Percentiles rank a stretch among this genome's conserved stretches.
Evolutionary conservation across 2,329 filamentous ascomycete species (phyloP).

Genomic region (Macrophomina phaseolina): DNA sequence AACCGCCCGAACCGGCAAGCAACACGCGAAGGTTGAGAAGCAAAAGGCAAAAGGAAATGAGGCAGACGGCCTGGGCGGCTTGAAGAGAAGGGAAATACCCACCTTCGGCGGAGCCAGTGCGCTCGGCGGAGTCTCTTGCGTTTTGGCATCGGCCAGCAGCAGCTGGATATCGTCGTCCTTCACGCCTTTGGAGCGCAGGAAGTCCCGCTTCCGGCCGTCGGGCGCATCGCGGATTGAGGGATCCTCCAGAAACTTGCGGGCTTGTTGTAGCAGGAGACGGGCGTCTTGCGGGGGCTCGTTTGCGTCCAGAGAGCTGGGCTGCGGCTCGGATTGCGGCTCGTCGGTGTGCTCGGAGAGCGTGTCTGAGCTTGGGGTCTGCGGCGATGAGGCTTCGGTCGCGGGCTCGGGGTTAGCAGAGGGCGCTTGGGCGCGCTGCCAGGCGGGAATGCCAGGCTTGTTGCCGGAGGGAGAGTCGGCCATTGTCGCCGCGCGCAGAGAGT

Average conservation of each 20-base stretch:
- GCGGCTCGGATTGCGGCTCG: slow-evolving; percentile 29
- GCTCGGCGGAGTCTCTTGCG: slow-evolving; percentile 28
- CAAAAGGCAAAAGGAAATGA: background rate
- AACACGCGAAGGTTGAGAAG: background rate
- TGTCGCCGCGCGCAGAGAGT: background rate
- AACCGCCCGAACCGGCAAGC: background rate
- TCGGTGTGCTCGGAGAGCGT: slow-evolving; percentile 30
- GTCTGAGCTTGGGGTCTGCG: slow-evolving; percentile 27
- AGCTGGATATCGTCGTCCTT: slow-evolving; percentile 69
- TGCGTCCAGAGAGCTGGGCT: slow-evolving; percentile 30
- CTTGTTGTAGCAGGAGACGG: slow-evolving; percentile 62
- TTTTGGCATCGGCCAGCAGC: slow-evolving; percentile 57
- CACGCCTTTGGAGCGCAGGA: slow-evolving; percentile 79
- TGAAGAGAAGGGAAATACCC: background rate
- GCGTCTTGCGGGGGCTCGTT: slow-evolving; percentile 5
- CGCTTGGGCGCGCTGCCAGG: slow-evolving; percentile 41
- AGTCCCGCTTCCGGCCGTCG: slow-evolving; percentile 74
- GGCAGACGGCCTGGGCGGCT: background rate
- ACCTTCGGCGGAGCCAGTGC: slow-evolving; percentile 10
- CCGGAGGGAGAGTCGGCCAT: slow-evolving; percentile 16
- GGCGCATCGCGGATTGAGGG: slow-evolving; percentile 72
- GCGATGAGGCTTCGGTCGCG: background rate
- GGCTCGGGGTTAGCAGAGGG: slow-evolving; percentile 28
- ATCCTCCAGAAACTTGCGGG: slow-evolving; percentile 76
- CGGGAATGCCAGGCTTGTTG: slow-evolving; percentile 32